A percentile compares a stretch with the other conserved stretches of the same genome.
Evolutionary conservation across 2,329 filamentous ascomycete species (phyloP).

Genomic region (Sporothrix pseudoabietina): DNA sequence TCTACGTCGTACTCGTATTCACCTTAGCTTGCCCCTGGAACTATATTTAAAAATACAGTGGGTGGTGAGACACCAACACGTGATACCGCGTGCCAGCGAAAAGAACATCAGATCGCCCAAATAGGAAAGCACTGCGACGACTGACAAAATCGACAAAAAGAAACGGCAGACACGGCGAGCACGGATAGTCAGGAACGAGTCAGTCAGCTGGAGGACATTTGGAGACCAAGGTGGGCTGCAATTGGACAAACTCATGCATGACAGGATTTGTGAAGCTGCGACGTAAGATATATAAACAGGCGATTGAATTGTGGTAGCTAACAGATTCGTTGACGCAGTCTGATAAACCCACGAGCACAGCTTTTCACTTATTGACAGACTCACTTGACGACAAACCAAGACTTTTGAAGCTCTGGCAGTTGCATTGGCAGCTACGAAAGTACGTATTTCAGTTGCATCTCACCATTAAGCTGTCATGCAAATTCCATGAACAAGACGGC

Average conservation of each 20-base stretch:
- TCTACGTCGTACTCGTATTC: background rate
- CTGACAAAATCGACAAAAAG: no score
- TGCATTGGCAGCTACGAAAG: no score
- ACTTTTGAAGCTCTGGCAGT: background rate
- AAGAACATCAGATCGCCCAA: background rate
- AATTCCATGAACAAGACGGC: no score
- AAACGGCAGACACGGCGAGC: background rate
- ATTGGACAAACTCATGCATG: background rate
- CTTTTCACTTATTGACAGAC: background rate
- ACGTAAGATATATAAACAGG: background rate
- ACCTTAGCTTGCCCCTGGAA: slow-evolving; percentile 10
- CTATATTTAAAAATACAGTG: slow-evolving; percentile 16
- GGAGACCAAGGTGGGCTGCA: background rate
- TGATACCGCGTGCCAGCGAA: slow-evolving; percentile 7
- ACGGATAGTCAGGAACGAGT: background rate
- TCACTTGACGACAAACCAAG: background rate
- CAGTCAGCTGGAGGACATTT: background rate
- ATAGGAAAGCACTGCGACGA: slow-evolving; percentile 11
- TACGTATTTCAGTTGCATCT: no score
- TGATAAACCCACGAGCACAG: background rate
- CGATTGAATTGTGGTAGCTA: background rate
- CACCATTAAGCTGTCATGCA: no score
- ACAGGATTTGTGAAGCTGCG: background rate
- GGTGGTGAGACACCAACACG: background rate
- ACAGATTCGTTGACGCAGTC: background rate